Evolutionary conservation across 352 stramenopile species (phyloP).

Genomic region (Plasmopara muralis): DNA sequence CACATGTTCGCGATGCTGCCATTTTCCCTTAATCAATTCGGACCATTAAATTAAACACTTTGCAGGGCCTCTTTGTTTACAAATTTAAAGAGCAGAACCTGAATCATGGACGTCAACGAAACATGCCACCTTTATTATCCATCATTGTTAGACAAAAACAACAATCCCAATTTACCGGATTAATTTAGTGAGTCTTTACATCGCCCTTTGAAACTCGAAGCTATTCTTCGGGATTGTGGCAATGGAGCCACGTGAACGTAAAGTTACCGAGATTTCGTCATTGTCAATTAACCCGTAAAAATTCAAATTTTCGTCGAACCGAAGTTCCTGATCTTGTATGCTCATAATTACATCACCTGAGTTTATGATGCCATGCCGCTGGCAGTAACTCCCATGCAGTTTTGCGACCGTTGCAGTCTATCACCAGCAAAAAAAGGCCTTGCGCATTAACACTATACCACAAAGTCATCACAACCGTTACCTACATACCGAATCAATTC

Average conservation of each 20-base stretch:
- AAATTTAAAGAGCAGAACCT: conserved; percentile 31
- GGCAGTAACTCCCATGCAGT: conserved; percentile 56
- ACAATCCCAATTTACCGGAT: conserved; percentile 26
- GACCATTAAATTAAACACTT: conserved; percentile 28
- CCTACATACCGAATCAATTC: conserved; percentile 54
- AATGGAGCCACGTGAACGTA: conserved; percentile 31
- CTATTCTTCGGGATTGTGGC: conserved; percentile 18
- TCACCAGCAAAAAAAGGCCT: not conserved
- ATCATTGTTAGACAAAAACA: not conserved
- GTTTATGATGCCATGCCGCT: conserved; percentile 43
- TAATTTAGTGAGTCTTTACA: conserved; percentile 26
- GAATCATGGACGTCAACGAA: conserved; percentile 37
- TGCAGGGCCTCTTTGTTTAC: conserved; percentile 16
- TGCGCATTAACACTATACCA: not conserved
- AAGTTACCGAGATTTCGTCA: conserved; percentile 57
- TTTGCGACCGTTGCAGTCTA: conserved; percentile 52
- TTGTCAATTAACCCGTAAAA: conserved; percentile 45
- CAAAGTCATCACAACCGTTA: not conserved
- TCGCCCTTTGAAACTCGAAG: conserved; percentile 41
- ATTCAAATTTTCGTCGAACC: conserved; percentile 37
- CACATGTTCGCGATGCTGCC: conserved; percentile 30
- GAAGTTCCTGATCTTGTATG: conserved; percentile 34
- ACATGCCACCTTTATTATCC: not conserved
- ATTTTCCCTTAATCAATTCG: conserved; percentile 52
- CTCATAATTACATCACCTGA: conserved; percentile 48